Evolutionary conservation across 176 grass and related monocot species (phyloP), one percentile per base, ranked within the genome.

Genomic region (Ensete ventricosum): DNA sequence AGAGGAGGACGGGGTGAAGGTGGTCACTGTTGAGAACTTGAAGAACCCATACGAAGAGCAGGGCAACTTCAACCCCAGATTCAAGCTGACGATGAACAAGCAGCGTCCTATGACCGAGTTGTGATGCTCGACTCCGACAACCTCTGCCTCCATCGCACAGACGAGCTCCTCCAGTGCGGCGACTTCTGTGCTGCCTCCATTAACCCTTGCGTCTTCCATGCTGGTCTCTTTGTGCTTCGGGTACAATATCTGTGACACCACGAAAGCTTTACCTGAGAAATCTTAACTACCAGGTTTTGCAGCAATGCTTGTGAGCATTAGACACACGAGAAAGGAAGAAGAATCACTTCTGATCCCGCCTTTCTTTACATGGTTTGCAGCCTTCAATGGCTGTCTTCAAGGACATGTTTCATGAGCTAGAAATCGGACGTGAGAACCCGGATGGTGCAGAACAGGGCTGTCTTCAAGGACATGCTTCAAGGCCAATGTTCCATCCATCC

Each of bases 71-170:
- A 92, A 97, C 75, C 63, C 55, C 64, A 83, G 93, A 74, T 97
- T 97, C 85, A 97, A 97, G 83, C 80, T 93, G 83, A 97, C 93
- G 53, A 54, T 97, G 59, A 97, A 97, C 82, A 97, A 97, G 82
- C 77, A 59, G 67, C 85, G 53, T 85, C 77, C 0, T 93, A 97
- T 64, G 93, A 97, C 8, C 90, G 90, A 81, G 90, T 97, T 71
- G 73, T 97, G 57, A 97, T 97, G 93, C 81, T 97, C 11, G 93
- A 97, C 83, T 88, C 93, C 17, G 93, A 97, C 81, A 97, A 97
- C 69, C 80, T 97, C 64, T 97, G 93, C 82, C 89, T 97, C 81
- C 93, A 90, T 67, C 92, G 88, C 26, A 93, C 93, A 22, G 93
- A 97, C 68, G 93, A 97, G 67, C 75, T 97, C 78, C 93, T 97